Evolutionary conservation across 768 basidiomycete genomes (phyloP), one percentile per base, ranked within the genome.

Genomic region (Trametes gibbosa): DNA sequence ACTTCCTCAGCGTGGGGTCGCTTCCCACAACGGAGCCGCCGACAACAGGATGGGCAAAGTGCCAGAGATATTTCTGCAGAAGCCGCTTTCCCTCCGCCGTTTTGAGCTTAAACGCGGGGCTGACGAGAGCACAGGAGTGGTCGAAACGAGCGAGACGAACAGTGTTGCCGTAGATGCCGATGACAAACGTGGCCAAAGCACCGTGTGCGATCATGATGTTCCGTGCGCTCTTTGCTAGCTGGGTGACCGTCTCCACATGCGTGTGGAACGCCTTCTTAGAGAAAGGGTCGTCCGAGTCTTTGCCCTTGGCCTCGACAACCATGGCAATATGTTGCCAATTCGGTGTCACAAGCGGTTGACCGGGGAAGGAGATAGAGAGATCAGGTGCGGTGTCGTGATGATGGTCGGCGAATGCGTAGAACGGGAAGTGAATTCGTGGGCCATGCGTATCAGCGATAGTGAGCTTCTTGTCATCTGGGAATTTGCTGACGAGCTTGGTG

Each of bases 81-180:
- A 56, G 7, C 13, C 24, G 40, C 1, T 27, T 45, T n/a, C 60
- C 41, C 6, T 39, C 37, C 6, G 14, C 12, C 14, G 2, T 13
- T 8, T 24, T 10, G 21, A 45, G 13, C 21, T 45, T 23, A 37
- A 62, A 35, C 0, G 51, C 27, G 1, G n/a, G 21, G 1, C 55
- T 58, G 1, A 53, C 61, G 27, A 65, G 39, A 1, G 46, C 55
- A 19, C 42, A 51, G 1, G 64, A 41, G 39, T 58, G 64, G 32
- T 65, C 64, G 37, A 57, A 65, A 34, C 61, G 61, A 8, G 19
- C 54, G 16, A 65, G 24, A 4, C 61, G 64, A 3, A 47, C 46
- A 3, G 4, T 34, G 21, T 25, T 14, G 17, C 61, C 64, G 42
- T 58, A 58, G 39, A 65, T 37, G 3, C 61, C 58, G 19, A 65